phyloP scores from a whole-genome alignment of 371 early-diverging fungal species.

The Mucor circinelloides region DNA sequence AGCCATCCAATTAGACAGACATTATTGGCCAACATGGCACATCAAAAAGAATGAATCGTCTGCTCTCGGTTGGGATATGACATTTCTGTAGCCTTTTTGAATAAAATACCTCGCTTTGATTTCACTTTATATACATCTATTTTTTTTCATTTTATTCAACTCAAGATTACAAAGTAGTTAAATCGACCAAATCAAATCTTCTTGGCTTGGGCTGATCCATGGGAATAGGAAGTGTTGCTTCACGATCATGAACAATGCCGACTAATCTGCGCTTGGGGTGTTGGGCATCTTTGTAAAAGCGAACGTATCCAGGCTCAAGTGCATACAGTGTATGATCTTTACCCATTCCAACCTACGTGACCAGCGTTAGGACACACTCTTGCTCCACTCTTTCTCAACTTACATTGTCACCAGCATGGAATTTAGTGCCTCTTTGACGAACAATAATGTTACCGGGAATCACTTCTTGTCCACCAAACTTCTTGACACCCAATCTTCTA shows the following conservation, averaged over 20 bases:
- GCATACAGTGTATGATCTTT: slow-evolving; percentile 93
- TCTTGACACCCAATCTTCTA: slow-evolving; percentile 93
- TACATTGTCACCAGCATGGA: slow-evolving; percentile 90
- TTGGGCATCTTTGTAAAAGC: slow-evolving; percentile 77
- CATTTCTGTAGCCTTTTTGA: background rate
- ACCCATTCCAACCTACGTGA: slow-evolving; percentile 78
- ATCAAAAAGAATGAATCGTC: slow-evolving; percentile 49
- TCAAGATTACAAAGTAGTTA: slow-evolving; percentile 41
- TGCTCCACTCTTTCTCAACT: slow-evolving; percentile 4
- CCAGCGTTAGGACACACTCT: background rate
- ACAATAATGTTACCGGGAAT: slow-evolving; percentile 91
- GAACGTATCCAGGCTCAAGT: slow-evolving; percentile 82
- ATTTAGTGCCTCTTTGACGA: slow-evolving; percentile 91
- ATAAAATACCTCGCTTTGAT: background rate
- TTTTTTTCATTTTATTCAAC: background rate
- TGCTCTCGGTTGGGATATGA: slow-evolving; percentile 52
- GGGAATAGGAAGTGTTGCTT: slow-evolving; percentile 69
- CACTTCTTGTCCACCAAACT: slow-evolving; percentile 81
- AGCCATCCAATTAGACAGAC: slow-evolving; percentile 63
- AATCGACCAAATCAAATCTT: slow-evolving; percentile 73
- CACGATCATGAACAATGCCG: slow-evolving; percentile 72
- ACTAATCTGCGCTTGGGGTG: slow-evolving; percentile 76
- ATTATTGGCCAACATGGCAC: slow-evolving; percentile 77
- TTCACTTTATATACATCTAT: slow-evolving; percentile 12
- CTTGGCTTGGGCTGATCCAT: slow-evolving; percentile 69